Conservation (phyloP, 106 monocot species). For the Dactylorhiza incarnata region DNA sequence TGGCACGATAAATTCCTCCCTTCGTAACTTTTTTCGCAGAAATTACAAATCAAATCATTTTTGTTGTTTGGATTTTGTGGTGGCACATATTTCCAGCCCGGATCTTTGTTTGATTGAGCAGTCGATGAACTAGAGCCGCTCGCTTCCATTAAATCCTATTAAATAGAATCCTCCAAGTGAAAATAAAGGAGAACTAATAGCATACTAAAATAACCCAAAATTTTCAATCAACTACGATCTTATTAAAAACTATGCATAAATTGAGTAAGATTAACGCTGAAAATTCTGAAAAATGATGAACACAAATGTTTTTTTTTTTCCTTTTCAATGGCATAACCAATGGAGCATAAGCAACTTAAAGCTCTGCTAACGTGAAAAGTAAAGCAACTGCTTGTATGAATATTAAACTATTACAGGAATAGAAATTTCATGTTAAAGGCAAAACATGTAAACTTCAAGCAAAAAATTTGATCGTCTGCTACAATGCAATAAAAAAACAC, state of each 20-base stretch:
- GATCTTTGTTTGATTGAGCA: no score
- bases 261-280: not conserved
- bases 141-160: no score
- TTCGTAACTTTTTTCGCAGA: no score
- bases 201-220: not conserved
- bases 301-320: not conserved
- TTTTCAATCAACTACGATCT: not conserved
- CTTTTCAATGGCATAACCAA: no score
- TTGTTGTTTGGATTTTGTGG: no score
- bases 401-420: not conserved
- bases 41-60: no score
- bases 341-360: no score
- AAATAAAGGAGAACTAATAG: not conserved
- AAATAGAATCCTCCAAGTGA: slow-evolving; percentile 2
- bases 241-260: not conserved
- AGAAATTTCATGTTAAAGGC: not conserved
- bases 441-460: not conserved
- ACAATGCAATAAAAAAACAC: not conserved
- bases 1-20: no score
- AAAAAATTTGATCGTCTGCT: not conserved
- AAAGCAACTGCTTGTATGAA: not conserved
- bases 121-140: no score
- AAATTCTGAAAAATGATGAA: not conserved
- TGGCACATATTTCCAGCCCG: no score
- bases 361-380: not conserved